These are phyloP conservation scores for Shiraia sp. DNA, from an alignment of 2,329 filamentous ascomycete genomes.

Conservation along the genomic window DNA sequence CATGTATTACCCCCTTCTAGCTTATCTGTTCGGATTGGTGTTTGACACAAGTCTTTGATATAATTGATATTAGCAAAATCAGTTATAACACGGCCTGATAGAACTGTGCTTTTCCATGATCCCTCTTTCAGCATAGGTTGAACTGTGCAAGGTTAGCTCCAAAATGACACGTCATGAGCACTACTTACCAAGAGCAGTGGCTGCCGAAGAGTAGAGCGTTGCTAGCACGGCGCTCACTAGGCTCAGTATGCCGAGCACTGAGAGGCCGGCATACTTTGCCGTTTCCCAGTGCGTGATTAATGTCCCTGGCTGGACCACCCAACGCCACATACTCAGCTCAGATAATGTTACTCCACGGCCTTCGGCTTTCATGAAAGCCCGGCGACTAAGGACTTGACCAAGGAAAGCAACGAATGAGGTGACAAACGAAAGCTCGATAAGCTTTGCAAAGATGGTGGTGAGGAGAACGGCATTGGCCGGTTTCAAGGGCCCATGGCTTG, in stretches of 20 bases:
- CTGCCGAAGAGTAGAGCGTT: conserved; percentile 76
- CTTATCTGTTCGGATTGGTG: conserved; percentile 59
- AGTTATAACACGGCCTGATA: conserved; percentile 62
- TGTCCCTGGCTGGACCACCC: conserved; percentile 67
- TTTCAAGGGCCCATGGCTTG: conserved; percentile 55
- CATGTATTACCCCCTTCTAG: conserved; percentile 59
- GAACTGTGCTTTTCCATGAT: conserved; percentile 50
- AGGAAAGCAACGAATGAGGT: conserved; percentile 76
- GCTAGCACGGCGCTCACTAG: conserved; percentile 67
- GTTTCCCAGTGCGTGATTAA: conserved; percentile 71
- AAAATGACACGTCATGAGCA: background rate
- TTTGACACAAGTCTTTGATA: conserved; percentile 61
- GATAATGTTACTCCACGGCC: conserved; percentile 71
- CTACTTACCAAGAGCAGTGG: conserved; percentile 64
- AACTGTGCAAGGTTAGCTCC: conserved; percentile 47
- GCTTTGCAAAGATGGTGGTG: conserved; percentile 72
- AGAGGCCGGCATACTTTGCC: conserved; percentile 65
- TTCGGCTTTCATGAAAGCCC: conserved; percentile 62
- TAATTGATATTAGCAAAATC: conserved; percentile 67
- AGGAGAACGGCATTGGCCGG: conserved; percentile 69
- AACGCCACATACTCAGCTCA: conserved; percentile 77
- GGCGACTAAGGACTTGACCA: conserved; percentile 73
- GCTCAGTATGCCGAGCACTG: conserved; percentile 66
- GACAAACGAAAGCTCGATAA: conserved; percentile 77
- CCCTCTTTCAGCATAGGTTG: conserved; percentile 70